Conservation (phyloP, 2,329 filamentous ascomycete genomes). For the Colletotrichum coccodes region DNA sequence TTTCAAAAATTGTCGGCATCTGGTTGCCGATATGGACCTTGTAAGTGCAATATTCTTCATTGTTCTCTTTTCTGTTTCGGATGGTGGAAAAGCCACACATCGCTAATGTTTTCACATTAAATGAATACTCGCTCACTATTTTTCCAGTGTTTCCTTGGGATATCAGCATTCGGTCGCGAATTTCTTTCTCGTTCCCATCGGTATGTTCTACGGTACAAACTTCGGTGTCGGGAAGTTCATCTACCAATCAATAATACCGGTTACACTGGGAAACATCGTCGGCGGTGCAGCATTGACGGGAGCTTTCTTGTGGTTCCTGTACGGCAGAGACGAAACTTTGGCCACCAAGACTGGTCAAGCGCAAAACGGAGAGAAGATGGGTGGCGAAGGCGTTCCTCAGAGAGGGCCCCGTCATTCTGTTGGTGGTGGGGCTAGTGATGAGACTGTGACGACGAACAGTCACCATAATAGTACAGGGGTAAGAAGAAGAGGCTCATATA, state of each 20-base stretch:
- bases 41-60: not conserved
- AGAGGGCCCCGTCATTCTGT: not conserved
- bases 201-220: slow-evolving; percentile 11
- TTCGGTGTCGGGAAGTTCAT: slow-evolving; percentile 15
- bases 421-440: not conserved
- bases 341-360: not conserved
- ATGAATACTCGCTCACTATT: not conserved
- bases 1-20: slow-evolving; percentile 18
- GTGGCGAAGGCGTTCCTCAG: not conserved
- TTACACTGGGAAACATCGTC: slow-evolving; percentile 15
- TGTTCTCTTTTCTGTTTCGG: no score
- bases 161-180: slow-evolving; percentile 14
- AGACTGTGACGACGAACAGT: not conserved
- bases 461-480: not conserved
- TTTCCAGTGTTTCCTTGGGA: not conserved
- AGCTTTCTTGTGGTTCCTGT: not conserved
- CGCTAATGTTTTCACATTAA: not conserved
- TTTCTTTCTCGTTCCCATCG: slow-evolving; percentile 11
- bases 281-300: not conserved
- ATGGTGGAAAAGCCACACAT: not conserved
- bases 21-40: slow-evolving; percentile 18
- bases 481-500: not conserved
- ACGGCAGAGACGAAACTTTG: not conserved
- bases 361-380: not conserved
- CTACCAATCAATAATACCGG: slow-evolving; percentile 6